Conservation (phyloP, 2,329 filamentous ascomycete genomes). For the Trichoderma afroharzianum region DNA sequence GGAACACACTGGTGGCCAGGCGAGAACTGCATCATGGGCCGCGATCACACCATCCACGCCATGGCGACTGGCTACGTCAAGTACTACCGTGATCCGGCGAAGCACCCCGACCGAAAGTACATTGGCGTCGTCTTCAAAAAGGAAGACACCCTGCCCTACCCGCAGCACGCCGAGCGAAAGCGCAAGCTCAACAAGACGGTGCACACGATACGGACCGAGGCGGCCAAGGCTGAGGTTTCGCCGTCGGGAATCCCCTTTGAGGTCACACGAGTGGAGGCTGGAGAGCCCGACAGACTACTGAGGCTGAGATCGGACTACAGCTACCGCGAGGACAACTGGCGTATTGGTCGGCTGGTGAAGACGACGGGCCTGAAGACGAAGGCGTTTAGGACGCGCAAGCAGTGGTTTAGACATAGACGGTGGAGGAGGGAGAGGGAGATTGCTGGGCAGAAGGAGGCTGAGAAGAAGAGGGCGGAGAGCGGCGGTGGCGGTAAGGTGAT, state of each 20-base stretch:
- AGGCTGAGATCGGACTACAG: constrained; percentile 52
- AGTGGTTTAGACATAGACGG: constrained; percentile 43
- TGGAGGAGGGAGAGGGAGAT: constrained; percentile 42
- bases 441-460: constrained; percentile 40
- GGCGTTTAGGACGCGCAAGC: constrained; percentile 49
- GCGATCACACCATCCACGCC: constrained; percentile 94
- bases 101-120: constrained; percentile 84
- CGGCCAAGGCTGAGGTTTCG: constrained; percentile 39
- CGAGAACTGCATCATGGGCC: constrained; percentile 91
- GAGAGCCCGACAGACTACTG: constrained; percentile 46
- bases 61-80: constrained; percentile 85
- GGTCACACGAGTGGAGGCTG: constrained; percentile 40
- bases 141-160: constrained; percentile 73
- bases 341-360: constrained; percentile 52
- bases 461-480: constrained; percentile 31
- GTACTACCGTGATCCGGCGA: constrained; percentile 86
- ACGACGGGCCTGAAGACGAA: constrained; percentile 50
- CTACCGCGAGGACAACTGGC: constrained; percentile 59
- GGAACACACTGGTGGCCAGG: constrained; percentile 93
- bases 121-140: constrained; percentile 91
- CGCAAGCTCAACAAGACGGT: constrained; percentile 72
- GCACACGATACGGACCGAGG: constrained; percentile 40
- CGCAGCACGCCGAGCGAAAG: constrained; percentile 67
- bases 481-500: constrained; percentile 30
- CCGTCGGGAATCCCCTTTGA: constrained; percentile 50